Evolutionary conservation across 2,329 filamentous ascomycete species (phyloP).

Genomic region (Amauroascus verrucosus): DNA sequence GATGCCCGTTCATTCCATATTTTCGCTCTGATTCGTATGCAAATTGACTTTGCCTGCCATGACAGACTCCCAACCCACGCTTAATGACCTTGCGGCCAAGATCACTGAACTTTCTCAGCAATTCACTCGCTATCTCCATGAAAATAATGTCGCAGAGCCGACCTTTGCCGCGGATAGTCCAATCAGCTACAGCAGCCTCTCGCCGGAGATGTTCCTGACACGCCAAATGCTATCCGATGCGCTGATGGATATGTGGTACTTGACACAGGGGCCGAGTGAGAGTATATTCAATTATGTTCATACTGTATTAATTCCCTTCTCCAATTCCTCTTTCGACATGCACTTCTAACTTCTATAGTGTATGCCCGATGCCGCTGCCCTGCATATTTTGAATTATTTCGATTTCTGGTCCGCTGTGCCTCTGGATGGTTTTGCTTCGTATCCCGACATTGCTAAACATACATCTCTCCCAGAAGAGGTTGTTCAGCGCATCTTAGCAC

Average conservation of each 20-base stretch:
- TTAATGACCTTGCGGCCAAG: constrained; percentile 12
- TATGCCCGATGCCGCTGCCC: constrained; percentile 36
- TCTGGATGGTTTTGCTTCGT: constrained; percentile 38
- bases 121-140: constrained; percentile 14
- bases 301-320: neutral
- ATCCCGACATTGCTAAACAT: constrained; percentile 32
- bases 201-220: constrained; percentile 36
- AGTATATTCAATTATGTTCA: constrained; percentile 33
- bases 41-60: neutral
- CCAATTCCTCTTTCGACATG: too few species aligned
- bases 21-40: neutral
- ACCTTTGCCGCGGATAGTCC: constrained; percentile 39
- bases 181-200: constrained; percentile 34
- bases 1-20: neutral
- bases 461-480: constrained; percentile 33
- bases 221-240: constrained; percentile 39
- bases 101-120: constrained; percentile 11
- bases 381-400: constrained; percentile 43
- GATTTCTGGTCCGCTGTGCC: constrained; percentile 46
- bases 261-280: constrained; percentile 42
- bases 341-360: constrained; percentile 25
- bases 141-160: constrained; percentile 36
- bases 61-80: constrained; percentile 11
- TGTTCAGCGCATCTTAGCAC: constrained; percentile 31
- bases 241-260: constrained; percentile 39